Conservation (phyloP, 1,284 basidiomycete genomes). For the Sphaerobolus stellatus region DNA sequence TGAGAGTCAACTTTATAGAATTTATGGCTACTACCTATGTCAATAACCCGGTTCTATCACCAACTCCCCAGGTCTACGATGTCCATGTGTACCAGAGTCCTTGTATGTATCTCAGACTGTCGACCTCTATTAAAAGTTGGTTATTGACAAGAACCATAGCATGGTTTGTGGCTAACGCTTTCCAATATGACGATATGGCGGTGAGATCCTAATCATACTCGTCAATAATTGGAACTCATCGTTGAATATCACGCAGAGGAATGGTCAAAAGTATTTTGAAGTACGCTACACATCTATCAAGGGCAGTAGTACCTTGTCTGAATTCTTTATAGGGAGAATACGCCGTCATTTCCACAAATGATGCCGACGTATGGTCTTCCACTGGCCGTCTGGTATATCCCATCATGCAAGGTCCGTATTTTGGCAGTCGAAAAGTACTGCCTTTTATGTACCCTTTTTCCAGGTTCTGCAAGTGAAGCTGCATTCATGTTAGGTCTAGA, state of each 20-base stretch:
- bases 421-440: no score
- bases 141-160: slow-evolving; percentile 30
- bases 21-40: slow-evolving; percentile 60
- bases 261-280: slow-evolving; percentile 58
- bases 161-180: slow-evolving; percentile 62
- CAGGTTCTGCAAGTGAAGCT: slow-evolving; percentile 55
- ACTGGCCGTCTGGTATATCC: slow-evolving; percentile 59
- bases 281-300: no score
- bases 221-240: no score
- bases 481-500: slow-evolving; percentile 75
- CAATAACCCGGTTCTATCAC: slow-evolving; percentile 48
- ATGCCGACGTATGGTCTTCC: slow-evolving; percentile 51
- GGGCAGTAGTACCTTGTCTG: no score
- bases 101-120: slow-evolving; percentile 43
- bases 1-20: slow-evolving; percentile 35
- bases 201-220: no score
- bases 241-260: no score
- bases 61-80: slow-evolving; percentile 58
- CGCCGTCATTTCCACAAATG: slow-evolving; percentile 63
- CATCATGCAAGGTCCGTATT: slow-evolving; percentile 54
- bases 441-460: no score
- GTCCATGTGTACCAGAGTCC: slow-evolving; percentile 68
- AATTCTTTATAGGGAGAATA: no score
- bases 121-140: no score
- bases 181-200: slow-evolving; percentile 58